Percentiles rank a stretch among this genome's conserved stretches.
Conservation (phyloP, 306 rosid genomes). For the Datisca glomerata region DNA sequence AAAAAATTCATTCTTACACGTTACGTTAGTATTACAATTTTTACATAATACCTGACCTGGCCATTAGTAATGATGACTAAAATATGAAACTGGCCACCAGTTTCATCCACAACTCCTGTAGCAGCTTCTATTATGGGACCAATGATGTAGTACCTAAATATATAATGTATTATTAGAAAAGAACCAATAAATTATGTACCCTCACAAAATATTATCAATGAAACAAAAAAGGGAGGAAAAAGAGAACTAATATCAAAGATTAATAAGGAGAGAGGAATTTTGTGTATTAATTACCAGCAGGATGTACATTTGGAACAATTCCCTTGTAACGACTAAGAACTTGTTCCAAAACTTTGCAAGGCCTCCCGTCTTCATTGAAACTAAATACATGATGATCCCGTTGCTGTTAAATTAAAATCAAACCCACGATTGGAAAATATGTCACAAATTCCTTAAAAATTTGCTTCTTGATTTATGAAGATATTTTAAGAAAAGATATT, state of each 20-base stretch:
- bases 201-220: too few relatives aligned
- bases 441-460: too few relatives aligned
- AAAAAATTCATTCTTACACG: too few relatives aligned
- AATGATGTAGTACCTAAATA: conserved; percentile 23
- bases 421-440: background rate
- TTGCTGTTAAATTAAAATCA: conserved; percentile 10
- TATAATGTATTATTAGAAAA: too few relatives aligned
- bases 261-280: background rate
- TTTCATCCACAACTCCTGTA: conserved; percentile 15
- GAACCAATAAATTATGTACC: too few relatives aligned
- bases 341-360: conserved; percentile 20
- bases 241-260: too few relatives aligned
- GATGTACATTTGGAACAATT: conserved; percentile 13
- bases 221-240: background rate
- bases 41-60: background rate
- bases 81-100: conserved; percentile 21
- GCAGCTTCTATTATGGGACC: conserved; percentile 23
- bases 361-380: conserved; percentile 9
- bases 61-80: conserved; percentile 28
- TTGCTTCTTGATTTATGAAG: too few relatives aligned
- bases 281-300: conserved; percentile 13
- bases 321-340: conserved; percentile 20
- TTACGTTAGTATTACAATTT: too few relatives aligned
- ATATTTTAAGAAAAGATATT: too few relatives aligned
- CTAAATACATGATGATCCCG: conserved; percentile 21